A percentile compares a stretch with the other conserved stretches of the same genome.
Conservation (phyloP, 2,329 filamentous ascomycete genomes). For the Camillea tinctor region DNA sequence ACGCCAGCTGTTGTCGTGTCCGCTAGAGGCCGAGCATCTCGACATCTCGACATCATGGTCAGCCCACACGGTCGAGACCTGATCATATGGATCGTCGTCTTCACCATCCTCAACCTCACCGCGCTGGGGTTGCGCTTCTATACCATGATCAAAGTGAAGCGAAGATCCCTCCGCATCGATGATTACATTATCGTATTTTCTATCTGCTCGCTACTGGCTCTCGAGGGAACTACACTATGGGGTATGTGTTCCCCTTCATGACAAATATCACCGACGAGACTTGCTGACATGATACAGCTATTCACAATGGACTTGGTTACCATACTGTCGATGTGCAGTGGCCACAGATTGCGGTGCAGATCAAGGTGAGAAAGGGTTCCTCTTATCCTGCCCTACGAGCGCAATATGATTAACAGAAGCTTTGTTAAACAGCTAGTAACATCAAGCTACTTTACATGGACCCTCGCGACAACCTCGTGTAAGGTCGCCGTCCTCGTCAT, state of each 20-base stretch:
- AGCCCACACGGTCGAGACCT: conserved; percentile 1
- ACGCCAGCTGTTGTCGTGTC: background rate
- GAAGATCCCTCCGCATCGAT: background rate
- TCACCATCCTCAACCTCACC: background rate
- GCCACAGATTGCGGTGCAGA: background rate
- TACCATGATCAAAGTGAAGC: background rate
- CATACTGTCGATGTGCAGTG: background rate
- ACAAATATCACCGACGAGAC: background rate
- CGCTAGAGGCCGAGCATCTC: background rate
- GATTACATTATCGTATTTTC: conserved; percentile 3
- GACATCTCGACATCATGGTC: background rate
- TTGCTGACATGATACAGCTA: background rate
- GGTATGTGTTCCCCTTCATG: background rate
- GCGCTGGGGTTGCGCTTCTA: conserved; percentile 4
- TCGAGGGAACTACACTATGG: conserved; percentile 1
- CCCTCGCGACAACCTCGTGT: conserved; percentile 5
- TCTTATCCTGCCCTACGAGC: background rate
- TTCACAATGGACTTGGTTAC: conserved; percentile 2
- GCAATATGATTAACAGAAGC: background rate
- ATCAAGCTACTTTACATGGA: conserved; percentile 7
- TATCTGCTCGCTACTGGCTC: background rate
- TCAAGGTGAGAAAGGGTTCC: conserved; percentile 2
- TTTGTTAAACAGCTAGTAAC: background rate
- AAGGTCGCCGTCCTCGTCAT: conserved; percentile 8
- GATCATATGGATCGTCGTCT: conserved; percentile 1